phyloP scores from a whole-genome alignment of 2,329 filamentous ascomycete species.

The Pseudogymnoascus sp. region DNA sequence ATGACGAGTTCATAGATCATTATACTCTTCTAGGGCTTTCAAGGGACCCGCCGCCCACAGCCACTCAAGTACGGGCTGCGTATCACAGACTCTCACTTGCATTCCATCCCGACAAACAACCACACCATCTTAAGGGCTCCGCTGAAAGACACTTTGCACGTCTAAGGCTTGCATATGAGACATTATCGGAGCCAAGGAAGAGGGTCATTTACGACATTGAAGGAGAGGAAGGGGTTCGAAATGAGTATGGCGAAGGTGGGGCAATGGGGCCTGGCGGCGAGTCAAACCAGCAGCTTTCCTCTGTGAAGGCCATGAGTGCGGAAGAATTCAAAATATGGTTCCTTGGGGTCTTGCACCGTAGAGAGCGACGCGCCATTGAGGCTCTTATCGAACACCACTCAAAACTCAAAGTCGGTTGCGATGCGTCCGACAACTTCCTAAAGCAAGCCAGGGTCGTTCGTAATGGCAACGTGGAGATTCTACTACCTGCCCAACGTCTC shows the following conservation, averaged over 20 bases:
- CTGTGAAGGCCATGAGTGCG: constrained; percentile 13
- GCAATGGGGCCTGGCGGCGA: constrained; percentile 27
- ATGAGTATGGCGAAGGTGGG: constrained; percentile 30
- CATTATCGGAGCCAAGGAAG: constrained; percentile 33
- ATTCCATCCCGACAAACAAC: constrained; percentile 39
- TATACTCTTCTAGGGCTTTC: constrained; percentile 34
- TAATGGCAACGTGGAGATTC: constrained; percentile 8
- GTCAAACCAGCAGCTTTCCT: constrained; percentile 23
- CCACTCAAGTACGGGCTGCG: constrained; percentile 34
- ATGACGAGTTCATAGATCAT: constrained; percentile 27
- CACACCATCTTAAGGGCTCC: constrained; percentile 29
- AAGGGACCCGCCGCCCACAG: constrained; percentile 31
- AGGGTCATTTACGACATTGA: constrained; percentile 35
- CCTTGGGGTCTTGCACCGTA: constrained; percentile 30
- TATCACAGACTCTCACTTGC: constrained; percentile 34
- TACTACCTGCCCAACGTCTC: constrained; percentile 24
- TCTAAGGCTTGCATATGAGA: constrained; percentile 34
- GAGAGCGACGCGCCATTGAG: constrained; percentile 31
- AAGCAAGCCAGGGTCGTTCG: background rate
- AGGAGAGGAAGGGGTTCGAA: constrained; percentile 32
- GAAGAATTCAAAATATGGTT: constrained; percentile 15
- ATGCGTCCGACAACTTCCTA: constrained; percentile 22
- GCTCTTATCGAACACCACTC: constrained; percentile 24
- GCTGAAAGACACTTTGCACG: constrained; percentile 31
- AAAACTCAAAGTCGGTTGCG: constrained; percentile 24